These are phyloP conservation scores for Microbotryomycetes sp. DNA, from an alignment of 1,284 basidiomycete species.

Conservation along the genomic window DNA sequence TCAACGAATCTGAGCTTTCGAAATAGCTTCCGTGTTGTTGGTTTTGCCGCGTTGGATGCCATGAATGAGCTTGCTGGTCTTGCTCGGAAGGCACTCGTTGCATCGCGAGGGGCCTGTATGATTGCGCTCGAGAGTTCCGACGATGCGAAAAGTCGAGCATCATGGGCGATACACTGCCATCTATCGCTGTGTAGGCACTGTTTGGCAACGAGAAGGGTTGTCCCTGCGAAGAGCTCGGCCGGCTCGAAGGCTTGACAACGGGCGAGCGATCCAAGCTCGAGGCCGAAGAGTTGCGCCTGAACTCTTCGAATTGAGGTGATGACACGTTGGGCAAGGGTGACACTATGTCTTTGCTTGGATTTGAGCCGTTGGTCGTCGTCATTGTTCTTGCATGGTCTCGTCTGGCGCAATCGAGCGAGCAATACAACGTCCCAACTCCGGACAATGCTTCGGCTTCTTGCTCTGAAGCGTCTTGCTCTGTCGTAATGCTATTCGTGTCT, in stretches of 20 bases:
- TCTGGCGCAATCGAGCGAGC: not conserved
- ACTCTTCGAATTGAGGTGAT: not conserved
- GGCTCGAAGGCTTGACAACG: not conserved
- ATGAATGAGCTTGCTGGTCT: not conserved
- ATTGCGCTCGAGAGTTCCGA: not conserved
- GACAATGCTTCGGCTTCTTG: not conserved
- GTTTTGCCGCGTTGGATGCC: not conserved
- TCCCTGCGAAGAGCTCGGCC: not conserved
- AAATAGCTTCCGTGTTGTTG: not conserved
- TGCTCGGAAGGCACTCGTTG: not conserved
- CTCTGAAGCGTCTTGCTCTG: not conserved
- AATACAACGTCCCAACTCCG: not conserved
- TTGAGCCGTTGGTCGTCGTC: no score
- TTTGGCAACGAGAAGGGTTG: not conserved
- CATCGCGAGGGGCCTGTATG: not conserved
- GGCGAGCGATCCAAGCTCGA: not conserved
- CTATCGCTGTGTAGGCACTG: not conserved
- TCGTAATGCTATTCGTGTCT: not conserved
- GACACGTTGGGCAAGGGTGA: not conserved
- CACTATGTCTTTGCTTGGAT: not conserved
- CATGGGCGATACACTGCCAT: not conserved
- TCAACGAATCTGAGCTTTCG: not conserved
- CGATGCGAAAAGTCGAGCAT: not conserved
- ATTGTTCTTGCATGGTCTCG: not conserved
- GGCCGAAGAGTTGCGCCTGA: not conserved